Conservation (phyloP, 2,329 filamentous ascomycete genomes). For the Penicillium italicum region DNA sequence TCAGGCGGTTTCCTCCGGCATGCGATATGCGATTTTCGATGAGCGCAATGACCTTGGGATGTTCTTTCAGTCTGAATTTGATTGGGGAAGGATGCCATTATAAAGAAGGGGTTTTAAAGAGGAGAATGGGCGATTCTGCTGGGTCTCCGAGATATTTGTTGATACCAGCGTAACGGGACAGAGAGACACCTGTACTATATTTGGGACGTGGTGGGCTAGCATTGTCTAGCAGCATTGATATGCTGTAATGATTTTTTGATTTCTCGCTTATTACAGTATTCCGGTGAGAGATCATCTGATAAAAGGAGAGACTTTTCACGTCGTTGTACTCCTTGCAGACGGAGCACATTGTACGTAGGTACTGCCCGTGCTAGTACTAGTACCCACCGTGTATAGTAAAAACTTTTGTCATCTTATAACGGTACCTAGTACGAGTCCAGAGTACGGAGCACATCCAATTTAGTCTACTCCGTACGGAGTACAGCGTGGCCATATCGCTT, state of each 20-base stretch:
- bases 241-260: constrained; percentile 8
- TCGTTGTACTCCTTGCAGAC: no score
- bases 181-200: constrained; percentile 11
- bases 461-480: not conserved
- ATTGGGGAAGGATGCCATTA: not conserved
- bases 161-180: constrained; percentile 1
- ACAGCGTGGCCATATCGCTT: constrained; percentile 14
- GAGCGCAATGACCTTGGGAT: not conserved
- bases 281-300: constrained; percentile 6
- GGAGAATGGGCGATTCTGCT: not conserved
- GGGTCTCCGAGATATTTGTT: constrained; percentile 2
- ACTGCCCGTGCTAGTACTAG: no score
- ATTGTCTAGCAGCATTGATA: not conserved
- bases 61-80: not conserved
- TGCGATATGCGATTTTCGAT: constrained; percentile 17
- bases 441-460: no score
- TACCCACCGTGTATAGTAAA: no score
- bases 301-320: no score
- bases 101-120: not conserved
- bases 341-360: no score
- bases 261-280: not conserved
- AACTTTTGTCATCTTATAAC: no score
- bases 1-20: not conserved
- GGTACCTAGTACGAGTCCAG: no score
- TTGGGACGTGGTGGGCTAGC: not conserved